phyloP scores from a whole-genome alignment of 2,329 filamentous ascomycete species.

The Colletotrichum cereale region DNA sequence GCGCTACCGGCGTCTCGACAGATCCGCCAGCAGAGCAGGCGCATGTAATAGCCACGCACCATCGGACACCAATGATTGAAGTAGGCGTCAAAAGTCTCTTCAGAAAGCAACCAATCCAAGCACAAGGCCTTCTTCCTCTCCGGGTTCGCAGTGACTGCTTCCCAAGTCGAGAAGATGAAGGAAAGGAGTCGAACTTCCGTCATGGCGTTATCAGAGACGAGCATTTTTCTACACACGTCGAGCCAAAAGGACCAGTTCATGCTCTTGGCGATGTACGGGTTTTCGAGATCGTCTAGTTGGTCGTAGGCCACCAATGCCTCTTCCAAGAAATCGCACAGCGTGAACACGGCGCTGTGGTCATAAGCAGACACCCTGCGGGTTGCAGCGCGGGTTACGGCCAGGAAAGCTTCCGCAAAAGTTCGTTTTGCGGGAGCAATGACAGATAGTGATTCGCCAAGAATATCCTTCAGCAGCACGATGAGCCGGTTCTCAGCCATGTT shows the following conservation, averaged over 20 bases:
- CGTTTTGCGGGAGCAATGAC: conserved; percentile 64
- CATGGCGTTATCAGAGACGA: conserved; percentile 87
- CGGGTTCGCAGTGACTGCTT: conserved; percentile 74
- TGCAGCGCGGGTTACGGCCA: conserved; percentile 77
- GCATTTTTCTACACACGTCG: conserved; percentile 81
- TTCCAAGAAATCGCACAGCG: conserved; percentile 91
- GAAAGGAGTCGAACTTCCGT: conserved; percentile 88
- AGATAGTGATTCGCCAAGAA: conserved; percentile 67
- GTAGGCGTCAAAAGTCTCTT: conserved; percentile 80
- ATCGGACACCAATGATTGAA: conserved; percentile 98
- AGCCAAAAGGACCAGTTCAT: conserved; percentile 90
- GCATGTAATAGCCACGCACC: conserved; percentile 94
- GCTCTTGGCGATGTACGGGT: conserved; percentile 55
- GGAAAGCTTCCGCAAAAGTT: conserved; percentile 83
- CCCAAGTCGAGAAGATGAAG: conserved; percentile 86
- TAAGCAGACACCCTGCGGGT: conserved; percentile 83
- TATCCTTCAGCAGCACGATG: conserved; percentile 84
- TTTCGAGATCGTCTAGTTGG: conserved; percentile 58
- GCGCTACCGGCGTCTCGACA: conserved; percentile 79
- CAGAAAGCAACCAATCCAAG: conserved; percentile 79
- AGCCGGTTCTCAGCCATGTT: conserved; percentile 91
- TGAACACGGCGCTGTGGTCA: conserved; percentile 86
- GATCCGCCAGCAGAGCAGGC: conserved; percentile 89
- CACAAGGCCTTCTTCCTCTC: conserved; percentile 78
- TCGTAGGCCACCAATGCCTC: conserved; percentile 78